phyloP scores from a whole-genome alignment of 2,329 filamentous ascomycete genomes.

The Nothomitra cinnamomea region DNA sequence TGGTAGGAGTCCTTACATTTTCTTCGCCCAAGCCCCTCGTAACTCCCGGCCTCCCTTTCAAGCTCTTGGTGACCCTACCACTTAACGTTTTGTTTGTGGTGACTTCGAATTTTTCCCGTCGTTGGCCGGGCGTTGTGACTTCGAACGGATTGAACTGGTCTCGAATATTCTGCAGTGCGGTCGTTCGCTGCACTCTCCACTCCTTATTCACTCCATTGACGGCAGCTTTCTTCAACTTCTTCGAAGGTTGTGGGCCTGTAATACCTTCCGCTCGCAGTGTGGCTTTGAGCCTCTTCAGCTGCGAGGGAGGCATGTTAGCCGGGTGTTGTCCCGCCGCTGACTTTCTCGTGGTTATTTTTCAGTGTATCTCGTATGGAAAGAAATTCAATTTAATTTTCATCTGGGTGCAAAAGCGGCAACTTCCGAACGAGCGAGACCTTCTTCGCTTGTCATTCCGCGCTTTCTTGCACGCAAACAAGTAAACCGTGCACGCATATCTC shows the following conservation, averaged over 20 bases:
- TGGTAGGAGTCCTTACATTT: slow-evolving; percentile 33
- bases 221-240: slow-evolving; percentile 69
- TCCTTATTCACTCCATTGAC: slow-evolving; percentile 51
- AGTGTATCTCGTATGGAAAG: neutral
- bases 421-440: slow-evolving; percentile 6
- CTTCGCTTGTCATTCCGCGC: no score
- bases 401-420: neutral
- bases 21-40: slow-evolving; percentile 79
- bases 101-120: slow-evolving; percentile 63
- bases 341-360: neutral
- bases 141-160: slow-evolving; percentile 98
- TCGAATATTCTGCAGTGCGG: slow-evolving; percentile 69
- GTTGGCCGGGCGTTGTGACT: slow-evolving; percentile 60
- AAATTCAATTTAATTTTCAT: neutral
- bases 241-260: slow-evolving; percentile 80
- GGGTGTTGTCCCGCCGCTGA: neutral
- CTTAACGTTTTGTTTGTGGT: slow-evolving; percentile 46
- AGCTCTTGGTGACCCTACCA: slow-evolving; percentile 35
- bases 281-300: slow-evolving; percentile 87
- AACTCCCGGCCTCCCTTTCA: slow-evolving; percentile 61
- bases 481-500: neutral
- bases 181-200: slow-evolving; percentile 59
- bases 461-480: no score
- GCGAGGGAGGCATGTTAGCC: slow-evolving; percentile 70
- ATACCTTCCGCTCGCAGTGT: slow-evolving; percentile 82